Evolutionary conservation across 441 rosid species (phyloP), one percentile per base, ranked within the genome.

Genomic region (Brassica hybrid): DNA sequence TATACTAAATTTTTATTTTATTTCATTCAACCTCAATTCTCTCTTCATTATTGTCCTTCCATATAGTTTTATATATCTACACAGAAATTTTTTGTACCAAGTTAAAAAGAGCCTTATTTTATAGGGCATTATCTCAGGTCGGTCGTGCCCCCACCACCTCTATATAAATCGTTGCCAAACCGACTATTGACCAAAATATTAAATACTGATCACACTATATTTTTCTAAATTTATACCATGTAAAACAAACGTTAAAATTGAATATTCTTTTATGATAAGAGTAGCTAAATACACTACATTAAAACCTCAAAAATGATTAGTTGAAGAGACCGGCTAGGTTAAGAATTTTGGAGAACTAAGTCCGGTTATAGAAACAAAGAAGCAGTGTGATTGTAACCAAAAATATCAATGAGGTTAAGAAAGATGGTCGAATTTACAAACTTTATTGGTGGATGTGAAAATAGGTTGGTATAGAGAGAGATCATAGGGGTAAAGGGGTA

Each of bases 401-500:
- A 78, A 67, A 73, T 61, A 78, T 34, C 27, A 48, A 73, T 52
- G 69, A 73, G 74, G 70, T 77, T 45, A 59, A 71, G 62, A 71
- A 71, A 65, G 61, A 58, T 10, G 72, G 67, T 45, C 48, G 68
- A 72, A 66, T 72, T 72, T 27, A 73, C 65, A 73, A 36, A 50
- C 57, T 73, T 78, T 61, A 73, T 36, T 62, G 74, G 65, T 61
- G 60, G 70, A 73, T 78, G 81, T 78, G 77, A 73, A 67, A 64
- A 72, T 71, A 72, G 80, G 67, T 36, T 10, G 56, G 23, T 34
- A 54, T 30, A 56, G 50, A 56, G 34, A 56, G 52, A 56, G 64
- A 69, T 56, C 52, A 62, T 78, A 78, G 81, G 77, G 68, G 80
- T 41, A 65, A 72, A 72, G 61, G 61, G 77, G 74, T 78, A 78